These are phyloP conservation scores for Talaromyces adpressus DNA, from an alignment of 495 filamentous ascomycete species.

Conservation along the genomic window DNA sequence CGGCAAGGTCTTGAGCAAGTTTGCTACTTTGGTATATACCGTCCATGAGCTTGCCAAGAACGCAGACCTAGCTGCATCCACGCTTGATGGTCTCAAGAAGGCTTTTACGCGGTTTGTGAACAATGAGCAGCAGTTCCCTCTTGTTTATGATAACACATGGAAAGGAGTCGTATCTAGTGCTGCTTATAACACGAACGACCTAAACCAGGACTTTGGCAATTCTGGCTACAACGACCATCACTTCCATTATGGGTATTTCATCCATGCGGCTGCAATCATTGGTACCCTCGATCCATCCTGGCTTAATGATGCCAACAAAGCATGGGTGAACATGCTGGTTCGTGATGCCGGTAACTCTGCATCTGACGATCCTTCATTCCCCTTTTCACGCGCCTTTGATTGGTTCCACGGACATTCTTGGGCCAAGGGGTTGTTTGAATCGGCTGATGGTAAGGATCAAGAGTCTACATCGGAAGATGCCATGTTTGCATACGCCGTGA, in stretches of 20 bases:
- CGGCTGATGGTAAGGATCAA: slow-evolving; percentile 86
- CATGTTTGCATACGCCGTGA: slow-evolving; percentile 80
- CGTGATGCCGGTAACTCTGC: slow-evolving; percentile 75
- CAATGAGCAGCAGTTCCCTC: slow-evolving; percentile 69
- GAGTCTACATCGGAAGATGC: slow-evolving; percentile 90
- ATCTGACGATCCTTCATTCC: slow-evolving; percentile 65
- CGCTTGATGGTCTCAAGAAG: slow-evolving; percentile 61
- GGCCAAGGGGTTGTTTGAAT: slow-evolving; percentile 91
- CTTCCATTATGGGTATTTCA: slow-evolving; percentile 87
- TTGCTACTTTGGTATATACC: slow-evolving; percentile 65
- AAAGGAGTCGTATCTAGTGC: slow-evolving; percentile 79
- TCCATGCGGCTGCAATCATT: slow-evolving; percentile 82
- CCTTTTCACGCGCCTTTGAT: slow-evolving; percentile 81
- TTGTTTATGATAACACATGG: slow-evolving; percentile 81
- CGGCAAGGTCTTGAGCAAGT: slow-evolving; percentile 89
- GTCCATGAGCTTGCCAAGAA: slow-evolving; percentile 61
- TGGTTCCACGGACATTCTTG: slow-evolving; percentile 96
- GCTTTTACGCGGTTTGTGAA: slow-evolving; percentile 69
- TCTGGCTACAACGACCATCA: slow-evolving; percentile 94
- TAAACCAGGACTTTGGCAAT: slow-evolving; percentile 73
- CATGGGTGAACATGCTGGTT: slow-evolving; percentile 74
- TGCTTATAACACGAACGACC: slow-evolving; percentile 66
- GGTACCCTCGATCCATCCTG: slow-evolving; percentile 72
- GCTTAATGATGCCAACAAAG: slow-evolving; percentile 60
- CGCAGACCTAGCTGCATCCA: slow-evolving; percentile 47